Conservation (phyloP, 2,329 filamentous ascomycete genomes). For the Stylonectria norvegica region DNA sequence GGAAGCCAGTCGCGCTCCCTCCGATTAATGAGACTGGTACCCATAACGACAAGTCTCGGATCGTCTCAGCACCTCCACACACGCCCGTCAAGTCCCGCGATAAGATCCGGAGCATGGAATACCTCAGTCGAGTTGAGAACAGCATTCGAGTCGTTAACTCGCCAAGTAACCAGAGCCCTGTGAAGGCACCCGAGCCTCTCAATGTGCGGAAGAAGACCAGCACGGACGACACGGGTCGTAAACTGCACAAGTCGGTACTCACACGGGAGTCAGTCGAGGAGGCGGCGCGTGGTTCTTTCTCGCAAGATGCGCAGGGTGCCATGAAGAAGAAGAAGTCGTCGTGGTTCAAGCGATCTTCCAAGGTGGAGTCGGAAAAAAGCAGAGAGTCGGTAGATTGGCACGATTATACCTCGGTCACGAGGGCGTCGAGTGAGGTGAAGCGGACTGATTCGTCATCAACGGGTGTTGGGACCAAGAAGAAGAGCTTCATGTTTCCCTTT, state of each 20-base stretch:
- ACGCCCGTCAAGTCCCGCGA: slow-evolving; percentile 31
- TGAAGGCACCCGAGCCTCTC: slow-evolving; percentile 37
- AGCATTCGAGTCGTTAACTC: slow-evolving; percentile 57
- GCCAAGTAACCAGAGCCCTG: slow-evolving; percentile 36
- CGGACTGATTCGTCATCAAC: slow-evolving; percentile 23
- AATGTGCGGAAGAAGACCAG: slow-evolving; percentile 40
- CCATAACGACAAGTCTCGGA: slow-evolving; percentile 38
- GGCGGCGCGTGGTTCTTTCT: slow-evolving; percentile 9
- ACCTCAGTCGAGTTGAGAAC: slow-evolving; percentile 44
- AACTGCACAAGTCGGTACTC: slow-evolving; percentile 16
- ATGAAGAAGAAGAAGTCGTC: slow-evolving; percentile 45
- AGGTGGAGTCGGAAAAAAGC: slow-evolving; percentile 27
- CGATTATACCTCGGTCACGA: slow-evolving; percentile 24
- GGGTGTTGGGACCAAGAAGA: slow-evolving; percentile 42
- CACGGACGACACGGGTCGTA: slow-evolving; percentile 20
- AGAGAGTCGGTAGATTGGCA: slow-evolving; percentile 26
- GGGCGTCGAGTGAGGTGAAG: slow-evolving; percentile 24
- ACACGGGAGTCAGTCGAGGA: slow-evolving; percentile 12
- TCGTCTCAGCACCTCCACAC: slow-evolving; percentile 45
- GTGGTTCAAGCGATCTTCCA: slow-evolving; percentile 52
- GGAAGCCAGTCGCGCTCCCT: slow-evolving; percentile 40
- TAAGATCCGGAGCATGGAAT: slow-evolving; percentile 39
- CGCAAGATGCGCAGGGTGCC: slow-evolving; percentile 14
- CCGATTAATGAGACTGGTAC: slow-evolving; percentile 46
- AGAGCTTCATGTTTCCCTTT: slow-evolving; percentile 52